Evolutionary conservation across 2,329 filamentous ascomycete genomes (phyloP).

Genomic region (Ophiostoma angusticollis): DNA sequence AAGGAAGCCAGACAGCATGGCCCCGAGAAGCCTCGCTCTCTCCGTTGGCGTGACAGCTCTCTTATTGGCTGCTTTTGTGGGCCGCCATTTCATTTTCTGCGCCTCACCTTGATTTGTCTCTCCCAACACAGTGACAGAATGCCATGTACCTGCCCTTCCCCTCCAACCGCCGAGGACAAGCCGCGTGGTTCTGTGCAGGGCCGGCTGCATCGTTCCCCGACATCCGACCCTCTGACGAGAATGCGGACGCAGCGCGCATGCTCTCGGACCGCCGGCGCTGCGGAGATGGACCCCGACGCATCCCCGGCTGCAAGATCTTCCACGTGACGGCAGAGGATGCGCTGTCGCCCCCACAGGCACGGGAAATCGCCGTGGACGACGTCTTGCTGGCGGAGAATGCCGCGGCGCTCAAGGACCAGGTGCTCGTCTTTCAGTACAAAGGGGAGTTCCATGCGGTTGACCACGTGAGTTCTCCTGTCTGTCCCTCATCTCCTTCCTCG

Average conservation of each 20-base stretch:
- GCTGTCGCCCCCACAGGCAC: slow-evolving; percentile 20
- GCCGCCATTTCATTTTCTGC: too few relatives aligned
- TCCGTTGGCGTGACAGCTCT: too few relatives aligned
- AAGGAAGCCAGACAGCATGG: too few relatives aligned
- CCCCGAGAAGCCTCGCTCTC: too few relatives aligned
- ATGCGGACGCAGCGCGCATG: slow-evolving; percentile 16
- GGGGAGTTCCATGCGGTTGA: slow-evolving; percentile 55
- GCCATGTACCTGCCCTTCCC: slow-evolving; percentile 7
- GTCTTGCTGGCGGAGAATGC: slow-evolving; percentile 17
- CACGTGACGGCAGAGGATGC: slow-evolving; percentile 29
- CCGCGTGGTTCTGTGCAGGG: slow-evolving; percentile 38
- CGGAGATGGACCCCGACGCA: slow-evolving; percentile 21
- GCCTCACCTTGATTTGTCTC: too few relatives aligned
- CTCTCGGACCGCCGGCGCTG: slow-evolving; percentile 28
- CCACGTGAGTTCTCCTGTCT: slow-evolving; percentile 37
- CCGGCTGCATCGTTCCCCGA: slow-evolving; percentile 42
- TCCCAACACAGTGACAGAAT: too few relatives aligned
- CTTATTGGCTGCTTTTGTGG: too few relatives aligned
- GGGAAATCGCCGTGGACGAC: slow-evolving; percentile 24
- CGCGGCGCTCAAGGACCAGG: slow-evolving; percentile 40
- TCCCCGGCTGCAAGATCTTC: slow-evolving; percentile 48
- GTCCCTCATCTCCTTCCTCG: too few relatives aligned
- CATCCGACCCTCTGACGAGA: slow-evolving; percentile 21
- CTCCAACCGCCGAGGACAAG: background rate
- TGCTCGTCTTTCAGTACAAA: slow-evolving; percentile 51